These are phyloP conservation scores for Polyporus arcularius DNA, from an alignment of 768 basidiomycete genomes.

Conservation along the genomic window DNA sequence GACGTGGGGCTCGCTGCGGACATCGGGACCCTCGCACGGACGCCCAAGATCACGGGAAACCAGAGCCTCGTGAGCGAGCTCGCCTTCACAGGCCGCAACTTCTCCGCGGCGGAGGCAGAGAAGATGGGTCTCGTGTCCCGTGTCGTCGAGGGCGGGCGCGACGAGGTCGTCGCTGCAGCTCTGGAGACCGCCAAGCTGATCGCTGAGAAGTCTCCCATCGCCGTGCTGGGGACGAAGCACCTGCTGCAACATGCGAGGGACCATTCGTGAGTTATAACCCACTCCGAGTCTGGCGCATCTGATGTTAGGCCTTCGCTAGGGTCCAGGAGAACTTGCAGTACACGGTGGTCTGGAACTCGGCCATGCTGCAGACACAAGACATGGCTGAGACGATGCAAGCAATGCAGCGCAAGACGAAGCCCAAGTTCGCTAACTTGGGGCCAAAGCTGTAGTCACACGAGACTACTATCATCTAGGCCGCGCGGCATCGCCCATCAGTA, in stretches of 20 bases:
- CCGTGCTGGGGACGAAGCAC: constrained; percentile 75
- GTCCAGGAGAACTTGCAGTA: constrained; percentile 54
- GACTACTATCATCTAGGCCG: no score
- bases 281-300: not conserved
- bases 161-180: constrained; percentile 67
- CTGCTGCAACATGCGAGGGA: constrained; percentile 78
- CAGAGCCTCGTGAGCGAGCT: constrained; percentile 72
- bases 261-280: constrained; percentile 54
- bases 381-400: constrained; percentile 18
- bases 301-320: constrained; percentile 17
- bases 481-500: no score
- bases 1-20: constrained; percentile 88
- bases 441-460: constrained; percentile 9
- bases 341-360: constrained; percentile 57
- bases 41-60: constrained; percentile 79
- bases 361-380: constrained; percentile 48
- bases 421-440: constrained; percentile 17
- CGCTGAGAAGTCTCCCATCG: constrained; percentile 78
- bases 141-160: constrained; percentile 64
- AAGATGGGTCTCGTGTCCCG: constrained; percentile 74
- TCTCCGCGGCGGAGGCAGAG: constrained; percentile 66
- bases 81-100: constrained; percentile 72
- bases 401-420: constrained; percentile 20
- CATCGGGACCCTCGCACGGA: constrained; percentile 80
- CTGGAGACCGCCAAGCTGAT: constrained; percentile 66